Percentiles rank a stretch among this genome's conserved stretches.
These are phyloP conservation scores for Coelastrella sp. DNA, from an alignment of 139 green algal genomes.

Conservation along the genomic window DNA sequence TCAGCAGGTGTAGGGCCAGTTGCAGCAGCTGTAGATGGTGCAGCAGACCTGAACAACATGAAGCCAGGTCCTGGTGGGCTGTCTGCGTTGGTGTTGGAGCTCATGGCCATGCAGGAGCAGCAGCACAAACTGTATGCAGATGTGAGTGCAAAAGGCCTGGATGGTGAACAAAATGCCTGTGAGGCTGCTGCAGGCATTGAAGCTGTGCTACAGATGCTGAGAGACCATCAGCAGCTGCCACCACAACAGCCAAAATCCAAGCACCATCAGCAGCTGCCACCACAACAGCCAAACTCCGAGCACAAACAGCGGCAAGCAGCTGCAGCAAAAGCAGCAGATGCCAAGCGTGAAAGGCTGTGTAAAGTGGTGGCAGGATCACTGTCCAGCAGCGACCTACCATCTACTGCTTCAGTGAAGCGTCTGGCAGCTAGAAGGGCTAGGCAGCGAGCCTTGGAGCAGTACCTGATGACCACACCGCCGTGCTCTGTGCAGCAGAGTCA, in stretches of 20 bases:
- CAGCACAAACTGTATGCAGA: background rate
- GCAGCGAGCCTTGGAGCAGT: conserved; percentile 16
- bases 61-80: background rate
- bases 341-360: background rate
- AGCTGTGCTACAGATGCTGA: too few species aligned
- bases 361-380: background rate
- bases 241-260: too few species aligned
- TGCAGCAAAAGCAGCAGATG: background rate
- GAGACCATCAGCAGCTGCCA: too few species aligned
- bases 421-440: background rate
- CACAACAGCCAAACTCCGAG: background rate
- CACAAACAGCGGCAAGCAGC: background rate
- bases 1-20: background rate
- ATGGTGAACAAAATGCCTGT: background rate
- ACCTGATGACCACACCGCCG: background rate
- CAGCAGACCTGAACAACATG: background rate
- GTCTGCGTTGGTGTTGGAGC: background rate
- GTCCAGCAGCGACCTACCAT: background rate
- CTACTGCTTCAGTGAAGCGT: background rate
- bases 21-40: background rate
- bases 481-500: background rate
- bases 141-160: too few species aligned
- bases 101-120: background rate
- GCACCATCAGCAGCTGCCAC: background rate
- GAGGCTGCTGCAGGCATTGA: background rate